Base-by-base conservation (phyloP, 2,329 filamentous ascomycete genomes). In the Fusarium clavum region DNA sequence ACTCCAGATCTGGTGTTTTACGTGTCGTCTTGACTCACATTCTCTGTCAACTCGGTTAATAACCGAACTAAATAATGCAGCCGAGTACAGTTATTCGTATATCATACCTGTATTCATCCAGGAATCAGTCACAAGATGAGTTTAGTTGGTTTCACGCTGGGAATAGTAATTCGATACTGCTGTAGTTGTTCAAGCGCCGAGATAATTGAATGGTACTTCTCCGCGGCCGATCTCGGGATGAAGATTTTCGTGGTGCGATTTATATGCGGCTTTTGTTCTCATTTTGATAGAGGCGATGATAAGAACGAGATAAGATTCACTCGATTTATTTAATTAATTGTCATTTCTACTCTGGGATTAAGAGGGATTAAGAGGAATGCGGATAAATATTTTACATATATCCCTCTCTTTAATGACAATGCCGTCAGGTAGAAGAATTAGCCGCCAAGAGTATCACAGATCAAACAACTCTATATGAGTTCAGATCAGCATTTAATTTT, bases 21-120 rank as follows among this genome's bases (percentile, higher is more conserved):
- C 67, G 67, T 70, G 55, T 69, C 30, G 24, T 55, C 61, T 55
- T 63, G 58, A 70, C 64, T 70, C 67, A 70, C 53, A 43, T 47
- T 13, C 10, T 18, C 24, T 20, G 38, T n/a, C 13, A 25, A 25
- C 34, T 53, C 34, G 49, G 34, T 22, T 41, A 62, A 38, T 18
- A 29, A 22, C 16, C 44, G 53, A 34, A 40, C 53, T 49, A 34
- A 52, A 45, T 43, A 57, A 40, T 32, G 43, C 30, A 53, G 41
- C 14, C 25, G 30, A 46, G 57, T 20, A 30, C 46, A 3, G 2
- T 16, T 24, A 9, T 7, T 16, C 49, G 40, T 43, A 61, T 54
- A 30, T 1, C 34, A 22, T 27, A 11, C 13, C 29, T 55, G 24
- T 20, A 14, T 6, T 13, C 30, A 25, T 10, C 25, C 2, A 8